These are phyloP conservation scores for Irpex sp. DNA, from an alignment of 1,284 basidiomycete species.

Conservation along the genomic window DNA sequence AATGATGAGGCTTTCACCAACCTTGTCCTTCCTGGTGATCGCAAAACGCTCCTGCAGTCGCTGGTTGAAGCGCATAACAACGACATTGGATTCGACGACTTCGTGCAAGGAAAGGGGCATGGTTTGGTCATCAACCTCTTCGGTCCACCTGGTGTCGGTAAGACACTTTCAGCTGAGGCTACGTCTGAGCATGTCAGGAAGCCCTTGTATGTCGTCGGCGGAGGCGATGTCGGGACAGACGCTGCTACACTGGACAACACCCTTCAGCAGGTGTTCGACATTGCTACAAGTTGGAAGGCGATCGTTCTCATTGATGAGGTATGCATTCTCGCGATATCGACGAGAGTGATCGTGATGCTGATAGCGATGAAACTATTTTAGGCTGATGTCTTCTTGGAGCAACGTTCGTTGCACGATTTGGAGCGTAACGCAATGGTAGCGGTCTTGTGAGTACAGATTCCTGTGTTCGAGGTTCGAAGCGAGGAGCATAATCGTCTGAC, in stretches of 20 bases:
- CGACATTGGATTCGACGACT: conserved; percentile 54
- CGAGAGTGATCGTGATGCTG: neutral
- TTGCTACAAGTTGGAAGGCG: conserved; percentile 60
- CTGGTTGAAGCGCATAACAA: conserved; percentile 55
- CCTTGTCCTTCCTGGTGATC: conserved; percentile 48
- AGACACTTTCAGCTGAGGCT: conserved; percentile 51
- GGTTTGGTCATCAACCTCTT: conserved; percentile 59
- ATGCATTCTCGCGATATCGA: neutral
- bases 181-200: conserved; percentile 56
- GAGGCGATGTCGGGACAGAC: conserved; percentile 53
- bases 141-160: conserved; percentile 59
- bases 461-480: neutral
- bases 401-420: conserved; percentile 57
- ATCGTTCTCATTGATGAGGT: conserved; percentile 61
- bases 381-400: conserved; percentile 53
- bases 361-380: conserved; percentile 1
- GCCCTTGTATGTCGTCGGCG: conserved; percentile 57
- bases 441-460: conserved; percentile 37
- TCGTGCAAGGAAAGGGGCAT: conserved; percentile 59
- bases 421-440: conserved; percentile 65
- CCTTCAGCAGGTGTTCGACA: conserved; percentile 30
- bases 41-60: conserved; percentile 52
- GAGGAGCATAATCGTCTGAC: neutral
- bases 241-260: conserved; percentile 31
- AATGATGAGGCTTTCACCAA: conserved; percentile 54